A percentile compares a stretch with the other conserved stretches of the same genome.
Evolutionary conservation across 2,329 filamentous ascomycete genomes (phyloP).

Genomic region (Claviceps sorghi): DNA sequence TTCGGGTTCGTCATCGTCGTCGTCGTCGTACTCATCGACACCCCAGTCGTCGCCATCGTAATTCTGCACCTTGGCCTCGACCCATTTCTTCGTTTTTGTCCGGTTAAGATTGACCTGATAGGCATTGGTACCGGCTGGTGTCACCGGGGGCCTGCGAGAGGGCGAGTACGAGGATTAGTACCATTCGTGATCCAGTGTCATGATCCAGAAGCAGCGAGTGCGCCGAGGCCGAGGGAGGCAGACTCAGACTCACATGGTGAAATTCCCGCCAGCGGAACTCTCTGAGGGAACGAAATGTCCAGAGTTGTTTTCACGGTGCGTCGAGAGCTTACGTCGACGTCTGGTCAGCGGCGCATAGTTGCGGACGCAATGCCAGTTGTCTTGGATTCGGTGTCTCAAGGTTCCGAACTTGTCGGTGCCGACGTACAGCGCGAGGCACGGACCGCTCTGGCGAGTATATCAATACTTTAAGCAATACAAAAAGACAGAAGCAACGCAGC

Average conservation of each 20-base stretch:
- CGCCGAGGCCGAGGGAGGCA: background rate
- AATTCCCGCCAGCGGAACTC: conserved; percentile 15
- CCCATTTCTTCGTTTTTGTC: conserved; percentile 87
- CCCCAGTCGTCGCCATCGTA: conserved; percentile 96
- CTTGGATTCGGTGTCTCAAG: background rate
- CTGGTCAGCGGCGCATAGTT: conserved; percentile 4
- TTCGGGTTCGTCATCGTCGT: conserved; percentile 45
- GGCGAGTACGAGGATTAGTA: conserved; percentile 6
- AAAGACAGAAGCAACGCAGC: background rate
- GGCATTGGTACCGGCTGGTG: conserved; percentile 19
- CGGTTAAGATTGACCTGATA: conserved; percentile 82
- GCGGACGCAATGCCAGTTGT: background rate
- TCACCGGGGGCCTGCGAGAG: conserved; percentile 15
- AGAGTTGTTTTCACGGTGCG: conserved; percentile 8
- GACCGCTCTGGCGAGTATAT: background rate
- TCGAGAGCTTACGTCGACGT: background rate
- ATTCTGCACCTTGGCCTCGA: conserved; percentile 69
- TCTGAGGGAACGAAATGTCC: conserved; percentile 17
- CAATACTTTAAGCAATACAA: background rate
- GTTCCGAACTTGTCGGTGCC: background rate
- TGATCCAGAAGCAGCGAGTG: background rate
- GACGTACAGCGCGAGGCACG: background rate
- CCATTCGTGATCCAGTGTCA: background rate
- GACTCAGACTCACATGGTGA: conserved; percentile 13
- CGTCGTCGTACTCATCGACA: conserved; percentile 56